Evolutionary conservation across 129 eudicot genomes (phyloP), one percentile per base, ranked within the genome.

Genomic region (Centrapalus pauciflorus): DNA sequence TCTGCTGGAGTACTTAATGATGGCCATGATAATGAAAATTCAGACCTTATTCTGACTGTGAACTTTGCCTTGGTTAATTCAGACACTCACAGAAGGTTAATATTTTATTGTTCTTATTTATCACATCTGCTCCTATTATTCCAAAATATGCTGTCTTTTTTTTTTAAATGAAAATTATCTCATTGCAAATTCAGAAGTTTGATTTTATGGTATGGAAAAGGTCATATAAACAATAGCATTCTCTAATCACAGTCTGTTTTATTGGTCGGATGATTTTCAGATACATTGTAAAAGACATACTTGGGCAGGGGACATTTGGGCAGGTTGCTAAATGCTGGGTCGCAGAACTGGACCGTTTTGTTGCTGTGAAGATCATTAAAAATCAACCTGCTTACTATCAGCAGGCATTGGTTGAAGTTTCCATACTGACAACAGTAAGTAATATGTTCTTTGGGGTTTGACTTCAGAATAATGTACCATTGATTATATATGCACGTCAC

Each of bases 291-390:
- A 94, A 94, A 72, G 99, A 94, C 55, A 85, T 89, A 49, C 99
- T 94, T 71, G 99, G 99, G 72, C 99, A 89, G 66, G 99, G 99
- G 72, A 94, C 99, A 6, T 94, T 94, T 75, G 99, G 99, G 66
- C 99, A 94, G 80, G 99, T 94, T 83, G 97, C 95, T 16, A 94
- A 94, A 79, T 94, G 99, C 65, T 94, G 95, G 99, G 90, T 86
- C 34, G 76, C 97, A 4, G 97, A 94, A 73, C 77, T 87, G 41
- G 82, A 81, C 55, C 82, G 95, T 79, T 94, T 89, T 80, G 83
- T 89, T 72, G 99, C 97, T 14, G 95, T 94, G 27, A 94, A 94
- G 79, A 62, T 94, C 37, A 94, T 94, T 4, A 94, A 94, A 70
- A 94, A 94, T 65, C 91, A 84, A 76, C 95, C 97, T 62, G 97